phyloP scores from a whole-genome alignment of 352 stramenopile genomes.

The Phytophthora litchii region DNA sequence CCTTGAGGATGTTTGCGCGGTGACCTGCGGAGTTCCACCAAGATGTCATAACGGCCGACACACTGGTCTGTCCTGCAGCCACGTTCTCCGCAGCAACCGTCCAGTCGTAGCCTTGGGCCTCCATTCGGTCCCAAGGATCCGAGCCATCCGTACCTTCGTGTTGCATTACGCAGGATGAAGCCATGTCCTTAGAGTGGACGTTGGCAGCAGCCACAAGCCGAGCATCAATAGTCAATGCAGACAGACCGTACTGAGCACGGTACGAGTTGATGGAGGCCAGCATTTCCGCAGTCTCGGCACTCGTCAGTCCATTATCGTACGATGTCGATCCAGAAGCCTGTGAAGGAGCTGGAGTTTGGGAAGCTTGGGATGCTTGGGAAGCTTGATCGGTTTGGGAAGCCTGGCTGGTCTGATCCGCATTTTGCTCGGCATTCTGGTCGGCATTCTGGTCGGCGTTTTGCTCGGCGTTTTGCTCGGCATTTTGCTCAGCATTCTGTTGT shows the following conservation, averaged over 20 bases:
- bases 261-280: conserved; percentile 58
- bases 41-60: conserved; percentile 49
- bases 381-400: conserved; percentile 11
- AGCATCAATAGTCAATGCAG: conserved; percentile 45
- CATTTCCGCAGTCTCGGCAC: conserved; percentile 45
- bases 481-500: conserved; percentile 3
- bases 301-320: conserved; percentile 45
- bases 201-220: conserved; percentile 43
- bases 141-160: conserved; percentile 51
- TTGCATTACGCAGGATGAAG: conserved; percentile 46
- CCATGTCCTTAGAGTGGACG: conserved; percentile 52
- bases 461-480: conserved; percentile 4
- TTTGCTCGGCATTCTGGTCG: conserved; percentile 12
- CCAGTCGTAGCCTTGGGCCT: conserved; percentile 47
- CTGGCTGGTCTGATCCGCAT: conserved; percentile 7
- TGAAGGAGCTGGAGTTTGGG: background rate
- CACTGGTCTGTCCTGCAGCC: conserved; percentile 45
- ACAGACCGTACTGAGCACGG: conserved; percentile 41
- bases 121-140: conserved; percentile 44
- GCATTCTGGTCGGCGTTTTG: conserved; percentile 10
- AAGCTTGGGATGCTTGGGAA: conserved; percentile 8
- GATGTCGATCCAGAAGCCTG: conserved; percentile 20
- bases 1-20: conserved; percentile 57
- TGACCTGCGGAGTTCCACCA: conserved; percentile 65
- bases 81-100: conserved; percentile 53